Base-by-base conservation (phyloP, 306 rosid genomes). In the Mimosa pudica region DNA sequence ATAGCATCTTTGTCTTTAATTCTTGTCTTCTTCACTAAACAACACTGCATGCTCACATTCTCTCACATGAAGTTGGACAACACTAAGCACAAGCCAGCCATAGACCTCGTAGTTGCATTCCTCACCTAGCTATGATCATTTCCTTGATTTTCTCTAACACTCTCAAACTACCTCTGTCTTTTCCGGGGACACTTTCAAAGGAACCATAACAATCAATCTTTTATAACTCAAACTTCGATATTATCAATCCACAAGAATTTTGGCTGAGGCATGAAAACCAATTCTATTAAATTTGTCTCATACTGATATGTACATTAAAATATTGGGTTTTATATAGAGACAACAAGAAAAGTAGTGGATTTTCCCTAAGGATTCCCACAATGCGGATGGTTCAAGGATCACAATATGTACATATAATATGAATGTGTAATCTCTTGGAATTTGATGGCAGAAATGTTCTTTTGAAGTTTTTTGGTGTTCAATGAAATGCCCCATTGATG, bases 301-400 rank as follows among this genome's bases (percentile, higher is more conserved):
- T 4, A 14, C 36, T 35, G 6, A 8, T 0, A 0, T 10, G 13
- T 8, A 33, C 64, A 18, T 58, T 58, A 10, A 63, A 79, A 75
- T 63, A 51, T 35, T 16, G 16, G 64, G 4, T 62, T 64, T 66
- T 16, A 14, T 57, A 48, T 24, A 30, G 38, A 61, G 67, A 73
- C 55, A 47, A 42, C 18, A 17, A 44, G 24, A 61, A 51, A 16
- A 70, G 2, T 67, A 51, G 54, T 5, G 13, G 52, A 5, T n/a
- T 2, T 17, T 46, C 32, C 6, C 79, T 61, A 45, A 24, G 89
- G 80, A 77, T 86, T 6, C 82, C 71, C 24, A 72, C 73, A 77
- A 76, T n/a, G 20, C 9, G 58, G 86, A 13, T 77, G 81, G 74
- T 74, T 24, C 82, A 38, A 35, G 58, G 36, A 51, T 16, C 7